phyloP scores from a whole-genome alignment of 2,329 filamentous ascomycete genomes.

The Clonostachys rosea region DNA sequence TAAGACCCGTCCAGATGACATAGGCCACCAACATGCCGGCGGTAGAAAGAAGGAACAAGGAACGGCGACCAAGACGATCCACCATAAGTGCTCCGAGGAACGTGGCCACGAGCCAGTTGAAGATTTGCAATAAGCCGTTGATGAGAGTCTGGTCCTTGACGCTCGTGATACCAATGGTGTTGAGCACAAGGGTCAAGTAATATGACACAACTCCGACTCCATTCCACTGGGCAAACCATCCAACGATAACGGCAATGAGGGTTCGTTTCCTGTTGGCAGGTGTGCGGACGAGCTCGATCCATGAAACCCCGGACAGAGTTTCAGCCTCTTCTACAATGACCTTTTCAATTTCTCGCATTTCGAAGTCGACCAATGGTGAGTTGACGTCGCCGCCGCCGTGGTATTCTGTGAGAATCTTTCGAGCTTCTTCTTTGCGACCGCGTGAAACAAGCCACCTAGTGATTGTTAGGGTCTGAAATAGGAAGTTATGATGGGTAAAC shows the following conservation, averaged over 20 bases:
- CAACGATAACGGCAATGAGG: conserved; percentile 1
- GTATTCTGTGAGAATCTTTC: conserved; percentile 18
- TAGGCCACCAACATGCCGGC: conserved; percentile 23
- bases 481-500: too few species aligned
- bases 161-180: conserved; percentile 24
- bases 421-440: conserved; percentile 29
- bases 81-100: conserved; percentile 1
- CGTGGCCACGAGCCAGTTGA: conserved; percentile 2
- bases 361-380: conserved; percentile 1
- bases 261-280: conserved; percentile 3
- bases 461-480: too few species aligned
- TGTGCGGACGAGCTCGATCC: too few species aligned
- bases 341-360: conserved; percentile 6
- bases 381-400: conserved; percentile 6
- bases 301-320: background rate
- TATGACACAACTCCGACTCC: conserved; percentile 10
- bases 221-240: conserved; percentile 4
- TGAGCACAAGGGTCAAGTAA: conserved; percentile 27
- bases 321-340: conserved; percentile 5
- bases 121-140: conserved; percentile 18
- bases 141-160: conserved; percentile 20
- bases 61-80: background rate
- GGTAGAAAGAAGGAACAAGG: conserved; percentile 28
- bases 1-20: conserved; percentile 16
- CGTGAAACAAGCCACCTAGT: conserved; percentile 27